Base-by-base conservation (phyloP, 78 protist species). In the Bigelowiella natans region DNA sequence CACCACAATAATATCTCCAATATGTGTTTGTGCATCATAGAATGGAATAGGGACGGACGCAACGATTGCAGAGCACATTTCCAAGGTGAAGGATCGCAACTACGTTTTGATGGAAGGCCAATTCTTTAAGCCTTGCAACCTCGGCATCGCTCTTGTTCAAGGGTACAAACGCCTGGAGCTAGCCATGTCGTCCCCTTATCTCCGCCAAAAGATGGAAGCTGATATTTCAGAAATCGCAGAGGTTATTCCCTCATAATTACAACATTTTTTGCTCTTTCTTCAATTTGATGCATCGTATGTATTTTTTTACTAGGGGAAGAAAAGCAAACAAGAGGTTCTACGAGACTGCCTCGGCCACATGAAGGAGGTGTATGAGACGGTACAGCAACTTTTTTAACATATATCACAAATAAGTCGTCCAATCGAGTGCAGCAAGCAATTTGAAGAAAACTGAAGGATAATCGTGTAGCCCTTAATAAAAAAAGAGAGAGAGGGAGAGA, bases 21-120 rank as follows among this genome's bases (percentile, higher is more conserved):
- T 63, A 63, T 63, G 82, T 63, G n/a, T n/a, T n/a, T n/a, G n/a
- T n/a, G n/a, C n/a, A 51, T 18, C 73, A 26, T 18, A 51, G 73
- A 51, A 51, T 51, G 73, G 73, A 18, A 51, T 93, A 31, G 92
- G 92, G 29, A 98, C 99, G 0, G 99, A 98, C 86, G 99, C 99
- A 0, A 98, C 99, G 31, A 98, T 97, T 89, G 98, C 98, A 7
- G 90, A 95, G 92, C 99, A 98, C 95, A 98, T 98, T 86, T 7
- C 93, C 31, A 97, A 86, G 36, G 88, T 98, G 39, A 88, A 87
- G n/a, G 92, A 95, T 18, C 94, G 99, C 11, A 83, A 83, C 39
- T 83, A 83, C 29, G 86, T 28, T 34, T 7, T 30, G 2, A 34
- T 83, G 11, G 11, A 30, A 2, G 11, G 11, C 38, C 86, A 34